Base-by-base conservation (phyloP, 2,329 filamentous ascomycete genomes). In the Cadophora malorum region DNA sequence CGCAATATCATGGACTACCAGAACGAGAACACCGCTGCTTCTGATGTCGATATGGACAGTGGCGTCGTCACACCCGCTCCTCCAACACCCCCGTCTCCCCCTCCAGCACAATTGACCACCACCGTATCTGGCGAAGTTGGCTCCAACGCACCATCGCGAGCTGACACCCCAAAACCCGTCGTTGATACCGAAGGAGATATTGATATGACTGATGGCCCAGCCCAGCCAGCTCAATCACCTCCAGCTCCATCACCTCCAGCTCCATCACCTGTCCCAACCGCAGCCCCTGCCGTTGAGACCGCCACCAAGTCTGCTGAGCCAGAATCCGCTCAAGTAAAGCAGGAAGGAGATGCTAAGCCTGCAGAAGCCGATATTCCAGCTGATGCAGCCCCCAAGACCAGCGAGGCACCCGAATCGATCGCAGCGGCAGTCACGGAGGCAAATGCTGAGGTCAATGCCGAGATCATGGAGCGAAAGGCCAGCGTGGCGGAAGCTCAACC, bases 1-100 rank as follows among this genome's bases (percentile, higher is more conserved):
- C 81, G 86, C 60, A 87, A 90, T 68, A 88, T 90, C 66, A 86
- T 85, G 79, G 88, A 89, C 72, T 86, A 85, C 75, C 81, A 83
- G 63, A 89, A 90, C 70, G 80, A 86, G 1, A 81, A 88, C 70
- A 80, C 71, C 35, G 74, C 81, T n/a, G 81, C 80, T 16, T 74
- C 74, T 25, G 84, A 85, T 72, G 82, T 84, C 33, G 85, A 85
- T 28, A 78, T 82, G 66, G 82, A 84, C 71, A 85, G 82, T 33
- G 78, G 83, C 59, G 82, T 76, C 61, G 85, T 81, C 67, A 73
- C 77, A 9, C 75, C 77, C 23, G 35, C 49, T n/a, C 50, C 63
- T 25, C 63, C 50, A 47, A 64, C 63, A n/a, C 63, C 63, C 14
- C 23, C 28, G 19, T 64, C 63, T 28, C 61, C 61, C 7, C 31